Base-by-base conservation (phyloP, 169 alveolate species). In the Plasmodium coatneyi region DNA sequence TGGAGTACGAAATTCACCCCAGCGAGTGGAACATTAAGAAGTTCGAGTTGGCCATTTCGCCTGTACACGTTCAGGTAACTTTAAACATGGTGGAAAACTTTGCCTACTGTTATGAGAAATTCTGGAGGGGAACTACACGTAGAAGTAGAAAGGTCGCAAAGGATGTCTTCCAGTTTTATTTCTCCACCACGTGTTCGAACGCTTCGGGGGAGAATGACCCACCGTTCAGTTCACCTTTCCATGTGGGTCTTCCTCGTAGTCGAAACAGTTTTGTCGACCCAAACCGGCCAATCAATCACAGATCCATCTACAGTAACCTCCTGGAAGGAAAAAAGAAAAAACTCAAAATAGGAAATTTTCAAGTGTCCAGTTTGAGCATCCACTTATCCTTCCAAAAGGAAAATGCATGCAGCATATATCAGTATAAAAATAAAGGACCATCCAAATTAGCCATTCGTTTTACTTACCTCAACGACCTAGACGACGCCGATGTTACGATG, bases 21-120 rank as follows among this genome's bases (percentile, higher is more conserved):
- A 78, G 39, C n/a, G 14, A 66, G 30, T 78, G 25, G 32, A 12
- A 30, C 9, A 39, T 87, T 25, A 78, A 79, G 49, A 87, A 87
- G 0, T 78, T 87, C 5, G 56, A 78, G 1, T 78, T 87, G 7
- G 79, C 49, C 28, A 7, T 87, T 36, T 87, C 78, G 12, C 93
- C 87, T 36, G 36, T 87, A 78, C 78, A 54, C 34, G 71, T 87
- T 16, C 71, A 79, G 16, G 28, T 87, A 78, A 78, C 89, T 36
- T 32, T 80, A 60, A 72, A 56, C 9, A 28, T 12, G 32, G 34
- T 87, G 1, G 93, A 87, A 71, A 60, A 87, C 1, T 78, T 87
- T 0, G 25, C 46, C 12, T 76, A 78, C 49, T 87, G 81, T 25
- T 87, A 78, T 87, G 74, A 87, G 46, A 74, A 66, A 1, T 32